These are phyloP conservation scores for Cornus kousa DNA, from an alignment of 148 eudicot genomes.

Conservation along the genomic window DNA sequence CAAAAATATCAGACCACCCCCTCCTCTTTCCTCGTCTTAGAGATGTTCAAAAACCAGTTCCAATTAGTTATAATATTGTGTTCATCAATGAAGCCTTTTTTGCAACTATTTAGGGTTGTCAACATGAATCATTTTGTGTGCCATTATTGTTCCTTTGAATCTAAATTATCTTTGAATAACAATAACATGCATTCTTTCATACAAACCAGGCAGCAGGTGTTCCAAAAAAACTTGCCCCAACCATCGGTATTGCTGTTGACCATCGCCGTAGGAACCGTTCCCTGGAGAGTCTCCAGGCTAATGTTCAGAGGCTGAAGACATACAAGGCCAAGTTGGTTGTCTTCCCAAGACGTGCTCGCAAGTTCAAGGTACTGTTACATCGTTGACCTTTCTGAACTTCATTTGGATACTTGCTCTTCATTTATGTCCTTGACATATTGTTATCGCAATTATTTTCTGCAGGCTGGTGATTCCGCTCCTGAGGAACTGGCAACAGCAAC, in stretches of 20 bases:
- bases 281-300: slow-evolving; percentile 59
- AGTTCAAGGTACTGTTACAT: slow-evolving; percentile 43
- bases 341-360: slow-evolving; percentile 63
- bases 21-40: too few species aligned
- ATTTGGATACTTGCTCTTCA: background rate
- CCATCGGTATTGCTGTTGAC: slow-evolving; percentile 30
- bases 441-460: background rate
- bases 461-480: slow-evolving; percentile 61
- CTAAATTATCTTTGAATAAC: too few species aligned
- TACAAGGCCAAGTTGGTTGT: slow-evolving; percentile 84
- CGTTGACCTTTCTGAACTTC: background rate
- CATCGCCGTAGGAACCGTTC: slow-evolving; percentile 62
- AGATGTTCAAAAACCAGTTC: background rate
- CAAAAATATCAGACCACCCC: background rate
- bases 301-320: slow-evolving; percentile 71
- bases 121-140: background rate
- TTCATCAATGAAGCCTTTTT: background rate
- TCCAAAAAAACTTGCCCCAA: slow-evolving; percentile 59
- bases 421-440: background rate
- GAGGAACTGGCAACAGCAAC: slow-evolving; percentile 67
- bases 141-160: background rate
- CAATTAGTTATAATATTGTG: background rate
- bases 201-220: slow-evolving; percentile 51
- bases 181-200: background rate
- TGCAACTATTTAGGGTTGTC: background rate